Evolutionary conservation across 202 grass and related monocot species (phyloP).

Genomic region (Saccharum hybrid): DNA sequence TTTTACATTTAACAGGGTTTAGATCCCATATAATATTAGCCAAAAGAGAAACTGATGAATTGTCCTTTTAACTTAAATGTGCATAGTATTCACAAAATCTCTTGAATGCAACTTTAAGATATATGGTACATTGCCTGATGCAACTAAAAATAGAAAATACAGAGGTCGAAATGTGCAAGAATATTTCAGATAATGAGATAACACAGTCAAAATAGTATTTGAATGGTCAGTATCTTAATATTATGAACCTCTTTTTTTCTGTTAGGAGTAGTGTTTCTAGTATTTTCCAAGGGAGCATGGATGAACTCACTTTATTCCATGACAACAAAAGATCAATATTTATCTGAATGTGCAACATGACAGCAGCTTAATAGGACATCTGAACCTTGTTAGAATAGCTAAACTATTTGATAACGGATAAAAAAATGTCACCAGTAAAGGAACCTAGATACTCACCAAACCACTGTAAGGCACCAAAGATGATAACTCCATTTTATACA

Average conservation of each 20-base stretch:
- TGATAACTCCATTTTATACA: slow-evolving; percentile 84
- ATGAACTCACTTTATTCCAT: background rate
- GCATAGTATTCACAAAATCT: slow-evolving; percentile 23
- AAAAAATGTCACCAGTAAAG: background rate
- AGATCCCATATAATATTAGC: background rate
- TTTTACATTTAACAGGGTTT: slow-evolving; percentile 24
- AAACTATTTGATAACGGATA: slow-evolving; percentile 10
- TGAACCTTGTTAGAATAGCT: background rate
- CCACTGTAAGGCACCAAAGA: slow-evolving; percentile 76
- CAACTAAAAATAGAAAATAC: slow-evolving; percentile 17
- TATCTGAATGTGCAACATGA: background rate
- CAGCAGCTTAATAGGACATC: slow-evolving; percentile 5
- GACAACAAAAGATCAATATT: background rate
- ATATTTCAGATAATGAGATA: slow-evolving; percentile 1
- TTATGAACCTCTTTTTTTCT: background rate
- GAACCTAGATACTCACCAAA: slow-evolving; percentile 57
- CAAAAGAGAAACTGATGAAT: background rate
- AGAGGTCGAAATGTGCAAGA: background rate
- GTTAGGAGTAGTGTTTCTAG: background rate
- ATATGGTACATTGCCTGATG: background rate
- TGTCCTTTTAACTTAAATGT: slow-evolving; percentile 12
- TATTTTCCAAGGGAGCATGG: slow-evolving; percentile 1
- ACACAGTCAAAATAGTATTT: background rate
- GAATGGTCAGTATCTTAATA: background rate
- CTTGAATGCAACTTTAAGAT: slow-evolving; percentile 17